Percentiles rank a stretch among this genome's conserved stretches.
phyloP scores from a whole-genome alignment of 2,329 filamentous ascomycete genomes.

The Pseudocercospora crystallina region DNA sequence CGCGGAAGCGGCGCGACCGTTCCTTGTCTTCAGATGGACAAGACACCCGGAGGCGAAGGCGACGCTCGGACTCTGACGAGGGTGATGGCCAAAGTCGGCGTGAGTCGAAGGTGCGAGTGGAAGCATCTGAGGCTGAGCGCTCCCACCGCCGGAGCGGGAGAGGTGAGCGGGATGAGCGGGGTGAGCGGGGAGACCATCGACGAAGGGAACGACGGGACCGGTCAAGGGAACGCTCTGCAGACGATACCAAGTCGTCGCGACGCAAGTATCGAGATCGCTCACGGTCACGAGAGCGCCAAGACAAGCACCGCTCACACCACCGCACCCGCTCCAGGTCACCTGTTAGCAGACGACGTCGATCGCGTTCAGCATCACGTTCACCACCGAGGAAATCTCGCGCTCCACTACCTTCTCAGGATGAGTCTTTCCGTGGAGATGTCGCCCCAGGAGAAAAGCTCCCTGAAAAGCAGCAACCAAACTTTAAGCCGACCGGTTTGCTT shows the following conservation, averaged over 20 bases:
- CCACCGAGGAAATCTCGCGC: conserved; percentile 43
- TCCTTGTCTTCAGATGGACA: conserved; percentile 10
- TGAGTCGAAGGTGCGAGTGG: not conserved
- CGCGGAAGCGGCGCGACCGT: conserved; percentile 8
- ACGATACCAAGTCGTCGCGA: conserved; percentile 11
- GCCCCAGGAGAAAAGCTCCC: conserved; percentile 33
- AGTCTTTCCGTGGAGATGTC: conserved; percentile 40
- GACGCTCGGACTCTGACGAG: not conserved
- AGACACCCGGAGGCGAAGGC: conserved; percentile 7
- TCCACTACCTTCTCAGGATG: conserved; percentile 48
- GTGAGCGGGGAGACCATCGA: conserved; percentile 6
- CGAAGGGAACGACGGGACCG: conserved; percentile 16
- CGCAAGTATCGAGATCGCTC: conserved; percentile 26
- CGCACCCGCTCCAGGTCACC: conserved; percentile 30
- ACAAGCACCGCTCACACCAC: conserved; percentile 19
- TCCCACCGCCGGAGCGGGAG: conserved; percentile 7
- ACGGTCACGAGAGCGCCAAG: conserved; percentile 24
- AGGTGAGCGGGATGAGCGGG: conserved; percentile 4
- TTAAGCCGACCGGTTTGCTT: conserved; percentile 73
- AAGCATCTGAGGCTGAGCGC: conserved; percentile 1
- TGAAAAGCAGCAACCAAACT: conserved; percentile 87
- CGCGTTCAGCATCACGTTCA: conserved; percentile 42
- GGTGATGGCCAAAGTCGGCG: not conserved
- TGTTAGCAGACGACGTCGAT: conserved; percentile 35
- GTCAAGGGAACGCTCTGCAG: conserved; percentile 9